Conservation (phyloP, 2,329 filamentous ascomycete species). For the Mollisiaceae sp. region DNA sequence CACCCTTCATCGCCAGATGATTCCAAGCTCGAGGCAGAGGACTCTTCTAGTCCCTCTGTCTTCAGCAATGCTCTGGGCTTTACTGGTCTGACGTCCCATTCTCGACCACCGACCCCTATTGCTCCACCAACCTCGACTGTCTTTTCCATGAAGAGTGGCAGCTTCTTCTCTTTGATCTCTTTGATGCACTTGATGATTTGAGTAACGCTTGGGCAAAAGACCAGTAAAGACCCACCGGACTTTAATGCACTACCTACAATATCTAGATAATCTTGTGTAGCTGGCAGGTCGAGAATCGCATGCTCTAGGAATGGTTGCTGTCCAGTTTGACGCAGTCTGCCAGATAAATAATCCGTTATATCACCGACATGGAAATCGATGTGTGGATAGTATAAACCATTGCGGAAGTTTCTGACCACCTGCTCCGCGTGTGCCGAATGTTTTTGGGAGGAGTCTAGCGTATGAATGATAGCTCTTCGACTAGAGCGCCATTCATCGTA, state of each 20-base stretch:
- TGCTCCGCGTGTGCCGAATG: conserved; percentile 69
- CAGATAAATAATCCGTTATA: conserved; percentile 65
- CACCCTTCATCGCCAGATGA: conserved; percentile 36
- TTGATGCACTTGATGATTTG: conserved; percentile 72
- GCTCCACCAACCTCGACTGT: conserved; percentile 64
- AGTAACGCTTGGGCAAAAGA: conserved; percentile 80
- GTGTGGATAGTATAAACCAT: conserved; percentile 71
- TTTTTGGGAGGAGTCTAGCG: conserved; percentile 67
- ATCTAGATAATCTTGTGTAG: conserved; percentile 56
- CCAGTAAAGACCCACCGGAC: conserved; percentile 66
- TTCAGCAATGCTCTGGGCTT: conserved; percentile 38
- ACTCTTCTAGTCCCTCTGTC: conserved; percentile 19
- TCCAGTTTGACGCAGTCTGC: conserved; percentile 51
- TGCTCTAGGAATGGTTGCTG: conserved; percentile 69
- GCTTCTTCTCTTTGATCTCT: conserved; percentile 54
- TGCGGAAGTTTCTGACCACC: conserved; percentile 69
- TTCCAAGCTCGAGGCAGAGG: conserved; percentile 1
- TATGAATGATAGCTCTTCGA: conserved; percentile 75
- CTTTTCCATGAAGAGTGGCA: conserved; percentile 61
- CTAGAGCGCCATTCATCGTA: conserved; percentile 41
- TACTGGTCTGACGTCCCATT: conserved; percentile 67
- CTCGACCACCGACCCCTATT: conserved; percentile 55
- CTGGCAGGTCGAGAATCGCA: conserved; percentile 76
- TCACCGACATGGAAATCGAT: conserved; percentile 76
- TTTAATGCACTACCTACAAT: conserved; percentile 62